A percentile compares a stretch with the other conserved stretches of the same genome.
Evolutionary conservation across 768 basidiomycete genomes (phyloP).

Genomic region (Pleurotus tuoliensis): DNA sequence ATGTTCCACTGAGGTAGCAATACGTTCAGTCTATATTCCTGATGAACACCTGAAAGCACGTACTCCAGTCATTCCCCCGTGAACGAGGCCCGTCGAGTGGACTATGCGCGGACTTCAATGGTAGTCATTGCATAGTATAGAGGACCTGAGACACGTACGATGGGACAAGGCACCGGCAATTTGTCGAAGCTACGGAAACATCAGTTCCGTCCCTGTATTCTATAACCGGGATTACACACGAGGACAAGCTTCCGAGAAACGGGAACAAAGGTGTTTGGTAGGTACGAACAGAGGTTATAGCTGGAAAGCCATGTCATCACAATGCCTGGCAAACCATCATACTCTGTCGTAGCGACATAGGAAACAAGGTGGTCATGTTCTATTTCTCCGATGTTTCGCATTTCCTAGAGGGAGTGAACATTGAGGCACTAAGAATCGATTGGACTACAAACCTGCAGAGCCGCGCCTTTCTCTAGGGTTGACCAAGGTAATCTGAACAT

Average conservation of each 20-base stretch:
- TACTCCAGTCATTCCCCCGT: slow-evolving; percentile 12
- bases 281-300: not conserved
- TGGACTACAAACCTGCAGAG: not conserved
- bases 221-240: not conserved
- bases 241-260: not conserved
- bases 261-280: not conserved
- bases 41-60: not conserved
- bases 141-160: not conserved
- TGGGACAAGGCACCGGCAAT: not conserved
- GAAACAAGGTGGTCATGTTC: not conserved
- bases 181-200: not conserved
- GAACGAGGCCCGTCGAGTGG: slow-evolving; percentile 6
- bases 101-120: not conserved
- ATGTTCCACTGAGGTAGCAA: slow-evolving; percentile 26
- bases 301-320: not conserved
- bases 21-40: not conserved
- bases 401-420: not conserved
- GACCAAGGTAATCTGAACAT: not conserved
- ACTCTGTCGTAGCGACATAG: not conserved
- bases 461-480: not conserved
- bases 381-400: not conserved
- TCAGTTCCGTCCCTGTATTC: not conserved
- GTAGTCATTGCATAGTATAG: not conserved
- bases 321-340: not conserved
- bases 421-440: not conserved